Percentiles rank a stretch among this genome's conserved stretches.
phyloP scores from a whole-genome alignment of 2,329 filamentous ascomycete genomes.

The Cladosporium sp. region DNA sequence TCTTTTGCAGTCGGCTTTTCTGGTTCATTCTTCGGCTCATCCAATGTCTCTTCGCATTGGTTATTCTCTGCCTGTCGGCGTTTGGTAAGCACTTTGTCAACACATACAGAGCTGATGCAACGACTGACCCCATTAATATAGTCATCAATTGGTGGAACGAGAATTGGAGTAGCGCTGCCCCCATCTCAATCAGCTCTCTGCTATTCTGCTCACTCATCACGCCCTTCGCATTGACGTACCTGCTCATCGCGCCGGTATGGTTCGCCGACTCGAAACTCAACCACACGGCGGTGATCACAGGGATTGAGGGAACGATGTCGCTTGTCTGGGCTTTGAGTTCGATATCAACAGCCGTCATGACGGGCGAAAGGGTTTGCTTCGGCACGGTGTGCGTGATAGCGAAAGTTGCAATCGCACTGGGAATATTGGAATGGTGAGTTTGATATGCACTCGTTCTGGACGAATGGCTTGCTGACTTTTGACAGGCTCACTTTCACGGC shows the following conservation, averaged over 20 bases:
- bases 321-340: neutral
- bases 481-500: neutral
- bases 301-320: neutral
- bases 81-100: neutral
- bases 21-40: neutral
- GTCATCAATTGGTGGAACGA: constrained; percentile 6
- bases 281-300: neutral
- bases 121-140: neutral
- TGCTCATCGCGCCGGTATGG: neutral
- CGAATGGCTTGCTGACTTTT: neutral
- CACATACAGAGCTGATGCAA: neutral
- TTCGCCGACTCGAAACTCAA: neutral
- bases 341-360: neutral
- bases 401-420: neutral
- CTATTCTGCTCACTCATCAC: neutral
- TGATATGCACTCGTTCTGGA: neutral
- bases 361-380: neutral
- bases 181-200: neutral
- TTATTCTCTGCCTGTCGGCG: neutral
- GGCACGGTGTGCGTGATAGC: neutral
- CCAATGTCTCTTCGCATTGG: neutral
- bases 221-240: neutral
- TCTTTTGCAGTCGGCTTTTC: neutral
- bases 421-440: too few relatives aligned
- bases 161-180: neutral